Base-by-base conservation (phyloP, 2,329 filamentous ascomycete species). In the Curvularia sp. region DNA sequence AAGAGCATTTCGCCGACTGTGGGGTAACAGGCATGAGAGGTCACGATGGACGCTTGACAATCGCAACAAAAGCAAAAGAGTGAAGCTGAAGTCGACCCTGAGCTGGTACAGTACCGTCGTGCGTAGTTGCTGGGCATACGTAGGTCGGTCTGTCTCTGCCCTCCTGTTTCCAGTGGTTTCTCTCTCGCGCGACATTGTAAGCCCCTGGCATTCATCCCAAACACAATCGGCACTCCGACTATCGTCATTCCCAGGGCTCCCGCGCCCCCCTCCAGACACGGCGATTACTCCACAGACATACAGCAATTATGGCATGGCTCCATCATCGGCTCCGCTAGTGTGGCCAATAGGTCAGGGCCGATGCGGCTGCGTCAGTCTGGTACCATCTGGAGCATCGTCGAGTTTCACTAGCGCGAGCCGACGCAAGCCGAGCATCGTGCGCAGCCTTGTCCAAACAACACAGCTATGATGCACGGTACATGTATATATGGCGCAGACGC, bases 341-440 rank as follows among this genome's bases (percentile, higher is more conserved):
- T 36, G 43, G 49, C 43, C 57, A 45, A 57, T 41, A 34, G 38
- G 42, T 42, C n/a, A 47, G 49, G 32, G 27, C 53, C 38, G 53
- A 51, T 57, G 49, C 55, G 62, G 58, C 57, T 52, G 63, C 57
- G 55, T 60, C 62, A 62, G 56, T 60, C 60, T 63, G 61, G 53
- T 41, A 38, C 50, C 55, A 48, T 54, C 30, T 57, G 41, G 39
- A 55, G 52, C 55, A 53, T 23, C 36, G 49, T 49, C 25, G 32
- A 46, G 56, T 59, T 49, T 60, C 59, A 53, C 51, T 64, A 57
- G 56, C 58, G 63, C 57, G 51, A 66, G 64, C 70, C 70, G 70
- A 72, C 63, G 64, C 61, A 69, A 70, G 68, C 70, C 70, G 70
- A 67, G 61, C 66, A 55, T 55, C n/a, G 39, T 25, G 39, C 61